Conservation (phyloP, 2,329 filamentous ascomycete species). For the Incumbomyces delicatus region DNA sequence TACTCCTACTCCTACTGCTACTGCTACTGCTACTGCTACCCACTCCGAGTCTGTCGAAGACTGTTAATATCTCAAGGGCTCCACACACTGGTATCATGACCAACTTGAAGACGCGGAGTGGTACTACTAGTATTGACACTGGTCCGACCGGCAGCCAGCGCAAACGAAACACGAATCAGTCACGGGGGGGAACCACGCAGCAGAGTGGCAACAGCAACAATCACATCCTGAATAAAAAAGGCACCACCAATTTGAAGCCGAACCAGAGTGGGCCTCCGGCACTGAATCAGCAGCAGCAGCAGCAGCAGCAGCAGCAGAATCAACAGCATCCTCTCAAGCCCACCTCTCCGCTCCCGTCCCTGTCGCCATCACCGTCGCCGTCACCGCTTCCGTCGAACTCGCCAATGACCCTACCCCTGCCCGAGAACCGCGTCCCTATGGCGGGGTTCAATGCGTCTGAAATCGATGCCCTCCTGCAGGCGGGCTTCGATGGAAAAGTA, state of each 20-base stretch:
- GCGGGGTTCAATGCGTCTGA: conserved; percentile 35
- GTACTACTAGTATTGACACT: neutral
- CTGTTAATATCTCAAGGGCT: too few species aligned
- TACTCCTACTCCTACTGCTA: too few species aligned
- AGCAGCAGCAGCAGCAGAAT: neutral
- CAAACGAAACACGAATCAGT: conserved; percentile 5
- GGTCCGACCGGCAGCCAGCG: conserved; percentile 3
- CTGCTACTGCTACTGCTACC: too few species aligned
- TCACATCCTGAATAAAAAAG: conserved; percentile 2
- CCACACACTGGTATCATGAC: too few species aligned
- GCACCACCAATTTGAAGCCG: conserved; percentile 5
- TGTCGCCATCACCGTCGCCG: neutral
- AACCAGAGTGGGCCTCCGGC: conserved; percentile 5
- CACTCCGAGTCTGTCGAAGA: too few species aligned
- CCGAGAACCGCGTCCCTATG: conserved; percentile 33
- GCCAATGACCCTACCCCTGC: conserved; percentile 1
- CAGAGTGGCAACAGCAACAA: neutral
- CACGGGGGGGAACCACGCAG: conserved; percentile 4
- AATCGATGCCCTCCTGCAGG: conserved; percentile 25
- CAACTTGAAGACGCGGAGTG: neutral
- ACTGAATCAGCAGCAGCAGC: conserved; percentile 1
- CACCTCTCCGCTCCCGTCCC: neutral
- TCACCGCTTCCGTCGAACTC: neutral
- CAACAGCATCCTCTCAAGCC: conserved; percentile 8
- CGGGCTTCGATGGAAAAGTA: conserved; percentile 32